Conservation (phyloP, 1,284 basidiomycete species). For the Puccinia coronata region DNA sequence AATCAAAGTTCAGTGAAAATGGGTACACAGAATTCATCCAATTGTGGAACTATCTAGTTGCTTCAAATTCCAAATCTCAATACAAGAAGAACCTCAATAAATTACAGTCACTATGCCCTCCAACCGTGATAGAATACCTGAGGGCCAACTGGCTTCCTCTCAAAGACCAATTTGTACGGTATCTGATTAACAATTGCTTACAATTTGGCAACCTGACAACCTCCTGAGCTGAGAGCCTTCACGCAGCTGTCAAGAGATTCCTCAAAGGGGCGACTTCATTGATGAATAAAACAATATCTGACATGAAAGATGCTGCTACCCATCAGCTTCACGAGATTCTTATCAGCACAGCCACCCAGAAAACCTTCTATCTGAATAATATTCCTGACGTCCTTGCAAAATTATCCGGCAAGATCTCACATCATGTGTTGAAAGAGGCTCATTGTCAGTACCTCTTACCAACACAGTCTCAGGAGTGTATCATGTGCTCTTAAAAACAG, state of each 20-base stretch:
- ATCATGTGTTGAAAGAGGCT: not conserved
- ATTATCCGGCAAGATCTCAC: not conserved
- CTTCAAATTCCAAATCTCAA: not conserved
- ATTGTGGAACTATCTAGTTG: not conserved
- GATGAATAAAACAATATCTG: not conserved
- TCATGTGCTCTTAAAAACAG: not conserved
- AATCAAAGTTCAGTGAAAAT: not conserved
- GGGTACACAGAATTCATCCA: not conserved
- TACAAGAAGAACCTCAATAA: conserved; percentile 5
- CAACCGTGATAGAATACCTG: not conserved
- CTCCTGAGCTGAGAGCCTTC: not conserved
- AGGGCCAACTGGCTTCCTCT: conserved; percentile 1
- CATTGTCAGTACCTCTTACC: not conserved
- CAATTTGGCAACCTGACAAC: conserved; percentile 12
- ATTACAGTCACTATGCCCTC: not conserved
- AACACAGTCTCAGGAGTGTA: not conserved
- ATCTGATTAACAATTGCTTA: not conserved
- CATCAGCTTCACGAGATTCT: conserved; percentile 7
- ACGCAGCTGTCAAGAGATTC: not conserved
- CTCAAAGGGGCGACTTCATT: not conserved
- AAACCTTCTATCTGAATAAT: not conserved
- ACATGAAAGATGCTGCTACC: not conserved
- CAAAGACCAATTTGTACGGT: not conserved
- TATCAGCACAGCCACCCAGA: not conserved
- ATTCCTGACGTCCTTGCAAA: not conserved